Base-by-base conservation (phyloP, 2,329 filamentous ascomycete species). In the Fusarium sp. region DNA sequence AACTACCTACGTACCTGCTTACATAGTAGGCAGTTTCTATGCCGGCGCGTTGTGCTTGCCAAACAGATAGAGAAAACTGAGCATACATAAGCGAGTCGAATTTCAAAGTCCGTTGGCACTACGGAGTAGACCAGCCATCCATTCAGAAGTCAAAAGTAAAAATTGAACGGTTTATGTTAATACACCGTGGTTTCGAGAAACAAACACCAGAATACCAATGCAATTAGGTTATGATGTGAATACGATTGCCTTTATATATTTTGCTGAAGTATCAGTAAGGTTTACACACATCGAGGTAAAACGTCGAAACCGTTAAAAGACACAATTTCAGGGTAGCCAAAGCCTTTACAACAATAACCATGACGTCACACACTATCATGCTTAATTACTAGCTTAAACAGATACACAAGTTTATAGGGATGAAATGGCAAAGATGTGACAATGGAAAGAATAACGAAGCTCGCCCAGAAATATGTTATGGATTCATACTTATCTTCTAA, bases 371-470 rank as follows among this genome's bases (percentile, higher is more conserved):
- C 9, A 14, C 8, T 33, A 63, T 63, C 64, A 69, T 52, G 49
- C 64, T 69, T 69, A 63, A 58, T 56, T 66, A 46, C 29, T 66
- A 66, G 63, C 54, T 66, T 66, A 61, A 60, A 51, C 18, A 29
- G 15, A 35, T n/a, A 33, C 10, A 57, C 19, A 48, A 23, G 39
- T 35, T n/a, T 35, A 11, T 29, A 18, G 29, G 18, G n/a, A 33
- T 25, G 54, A 44, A 35, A 31, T n/a, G 8, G 27, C n/a, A 21
- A 10, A 25, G 19, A 16, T 21, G 14, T 14, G 23, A 21, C 23
- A 48, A 35, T 27, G 23, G 21, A 35, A 46, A 25, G 41, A 56
- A 60, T 18, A 41, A 39, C 7, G 33, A 67, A 35, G 39, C 39
- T 23, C 7, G 33, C 37, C 12, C 19, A 37, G 19, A 21, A 42